These are phyloP conservation scores for Pascua sp. DNA, from an alignment of 1,284 basidiomycete genomes.

Conservation along the genomic window DNA sequence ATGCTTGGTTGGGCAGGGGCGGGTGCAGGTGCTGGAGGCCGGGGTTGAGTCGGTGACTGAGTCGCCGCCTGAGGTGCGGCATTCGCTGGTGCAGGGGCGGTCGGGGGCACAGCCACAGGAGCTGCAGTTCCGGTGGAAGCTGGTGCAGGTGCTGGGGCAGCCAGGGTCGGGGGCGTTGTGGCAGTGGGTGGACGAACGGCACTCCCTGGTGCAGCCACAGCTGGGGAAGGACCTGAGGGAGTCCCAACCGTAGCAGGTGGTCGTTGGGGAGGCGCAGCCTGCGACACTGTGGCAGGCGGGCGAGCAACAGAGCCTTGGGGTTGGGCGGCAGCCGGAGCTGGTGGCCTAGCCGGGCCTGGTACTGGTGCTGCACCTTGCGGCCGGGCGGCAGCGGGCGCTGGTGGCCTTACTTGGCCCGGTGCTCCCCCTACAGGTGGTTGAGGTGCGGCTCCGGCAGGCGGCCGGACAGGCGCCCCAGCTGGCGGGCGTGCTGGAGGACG, in stretches of 20 bases:
- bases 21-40: neutral
- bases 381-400: neutral
- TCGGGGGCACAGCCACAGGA: neutral
- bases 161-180: neutral
- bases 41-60: neutral
- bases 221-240: neutral
- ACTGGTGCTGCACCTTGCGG: neutral
- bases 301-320: slow-evolving; percentile 1
- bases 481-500: neutral
- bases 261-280: neutral
- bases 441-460: slow-evolving; percentile 3
- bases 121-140: neutral
- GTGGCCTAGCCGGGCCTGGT: neutral
- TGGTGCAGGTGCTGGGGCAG: neutral
- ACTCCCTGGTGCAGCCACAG: neutral
- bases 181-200: neutral
- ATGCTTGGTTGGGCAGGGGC: neutral
- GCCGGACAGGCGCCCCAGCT: neutral
- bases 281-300: neutral
- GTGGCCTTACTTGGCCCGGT: neutral
- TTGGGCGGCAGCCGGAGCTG: neutral
- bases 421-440: neutral
- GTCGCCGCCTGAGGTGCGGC: slow-evolving; percentile 3
- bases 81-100: slow-evolving; percentile 1
- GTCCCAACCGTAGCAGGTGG: neutral